Evolutionary conservation across 2,329 filamentous ascomycete species (phyloP), one percentile per base, ranked within the genome.

Genomic region (Alternaria burnsii): DNA sequence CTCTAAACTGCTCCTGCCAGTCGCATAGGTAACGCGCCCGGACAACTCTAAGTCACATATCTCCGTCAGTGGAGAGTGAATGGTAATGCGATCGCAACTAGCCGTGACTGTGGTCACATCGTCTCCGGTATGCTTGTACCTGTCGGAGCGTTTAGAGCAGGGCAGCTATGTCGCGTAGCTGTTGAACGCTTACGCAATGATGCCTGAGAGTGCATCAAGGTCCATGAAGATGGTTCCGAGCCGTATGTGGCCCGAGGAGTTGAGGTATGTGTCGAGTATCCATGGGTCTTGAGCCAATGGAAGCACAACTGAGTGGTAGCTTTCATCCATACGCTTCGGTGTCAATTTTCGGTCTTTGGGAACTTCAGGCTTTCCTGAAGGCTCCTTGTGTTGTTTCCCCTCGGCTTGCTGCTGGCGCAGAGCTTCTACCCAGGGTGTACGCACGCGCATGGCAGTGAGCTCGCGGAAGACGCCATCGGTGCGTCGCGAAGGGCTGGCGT

Each of bases 151-250:
- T 59, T 71, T 65, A 73, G 68, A 69, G 43, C 32, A 26, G n/a
- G 30, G 14, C 30, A 42, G 36, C 18, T 34, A 44, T 47, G 50
- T 43, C 38, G 61, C 88, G 67, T 88, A 87, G 61, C 88, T 89
- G 75, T 91, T 48, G 89, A 18, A 56, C 50, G 60, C 73, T 71
- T 72, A 76, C 64, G 91, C 90, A 57, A 94, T 86, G 47, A 93
- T 87, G 10, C 91, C 91, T 1, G 90, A 90, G 8, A 94, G 79
- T 0, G 91, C 91, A 77, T 94, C 91, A 2, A 94, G 84, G 64
- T 94, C 91, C 90, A 93, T 93, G 62, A 94, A 87, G 16, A 94
- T 81, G 0, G 90, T 88, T 0, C 91, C 91, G 8, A 93, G 82
- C 54, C 82, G 84, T 67, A 94, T 90, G 68, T 92, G 89, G 0